Evolutionary conservation across 164 flowering plant genomes (phyloP), one percentile per base, ranked within the genome.

Genomic region (Liriodendron chinense): DNA sequence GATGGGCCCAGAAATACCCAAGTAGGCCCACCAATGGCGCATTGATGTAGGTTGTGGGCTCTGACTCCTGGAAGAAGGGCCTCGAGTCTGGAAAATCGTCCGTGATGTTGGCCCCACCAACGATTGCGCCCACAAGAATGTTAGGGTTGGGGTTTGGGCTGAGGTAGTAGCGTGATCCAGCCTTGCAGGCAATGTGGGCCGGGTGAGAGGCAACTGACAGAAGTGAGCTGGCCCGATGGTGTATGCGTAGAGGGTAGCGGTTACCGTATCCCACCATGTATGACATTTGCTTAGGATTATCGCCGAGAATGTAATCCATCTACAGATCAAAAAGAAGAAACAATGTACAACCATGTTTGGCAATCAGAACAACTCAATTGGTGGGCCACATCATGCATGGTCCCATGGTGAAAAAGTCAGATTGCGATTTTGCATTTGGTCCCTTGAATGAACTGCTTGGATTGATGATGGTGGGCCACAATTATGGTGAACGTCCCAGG

Each of bases 281-380:
- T 21, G 97, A 92, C 90, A 91, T 90, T 74, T 81, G 47, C 80
- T 90, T 7, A 10, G 99, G 99, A 81, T 96, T 92, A 75, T 72
- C 74, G 20, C 99, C 99, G 6, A 94, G 91, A 78, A 96, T 94
- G 85, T 96, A 96, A 88, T 96, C 96, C 82, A 96, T 96, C 97
- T 95, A 84, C 8, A 59, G 6, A 65, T 16, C 69, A 66, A 22
- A 9, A 20, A 26, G 9, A 43, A 62, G 8, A 65, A 72, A 7
- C 13, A 34, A 73, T n/a, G n/a, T 20, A 63, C 16, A 66, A 26
- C 3, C 13, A 25, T 34, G 48, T 47, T 26, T 13, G 7, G 21
- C 12, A 13, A 9, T 1, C 7, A 8, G 16, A 49, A 28, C 68
- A 25, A 26, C 56, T 47, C 9, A 21, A 28, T 9, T 2, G 43